Evolutionary conservation across 164 flowering plant species (phyloP).

Genomic region (Malania oleifera): DNA sequence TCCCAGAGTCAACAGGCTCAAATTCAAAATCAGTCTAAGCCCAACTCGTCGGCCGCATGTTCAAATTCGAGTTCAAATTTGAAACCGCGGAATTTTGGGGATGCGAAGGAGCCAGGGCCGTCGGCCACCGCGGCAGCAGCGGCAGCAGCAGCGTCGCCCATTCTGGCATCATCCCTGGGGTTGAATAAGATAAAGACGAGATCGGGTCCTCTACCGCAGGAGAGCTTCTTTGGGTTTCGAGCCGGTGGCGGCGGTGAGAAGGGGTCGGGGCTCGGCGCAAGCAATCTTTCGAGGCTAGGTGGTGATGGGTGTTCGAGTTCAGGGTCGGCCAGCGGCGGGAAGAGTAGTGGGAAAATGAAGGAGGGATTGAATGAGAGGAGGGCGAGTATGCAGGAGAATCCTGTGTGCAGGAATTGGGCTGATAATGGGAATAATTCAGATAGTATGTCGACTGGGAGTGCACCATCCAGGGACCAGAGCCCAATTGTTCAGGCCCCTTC

Average conservation of each 20-base stretch:
- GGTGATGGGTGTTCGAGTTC: constrained; percentile 15
- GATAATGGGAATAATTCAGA: constrained; percentile 45
- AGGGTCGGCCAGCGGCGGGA: constrained; percentile 9
- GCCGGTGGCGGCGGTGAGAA: constrained; percentile 25
- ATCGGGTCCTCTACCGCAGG: constrained; percentile 96
- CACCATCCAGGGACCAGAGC: constrained; percentile 49
- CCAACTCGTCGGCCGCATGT: neutral
- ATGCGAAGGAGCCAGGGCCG: constrained; percentile 5
- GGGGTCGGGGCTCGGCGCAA: constrained; percentile 46
- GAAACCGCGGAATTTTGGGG: neutral
- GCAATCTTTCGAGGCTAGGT: constrained; percentile 58
- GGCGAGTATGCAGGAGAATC: constrained; percentile 25
- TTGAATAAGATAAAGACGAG: constrained; percentile 89
- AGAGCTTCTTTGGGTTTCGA: constrained; percentile 69
- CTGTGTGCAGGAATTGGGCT: constrained; percentile 15
- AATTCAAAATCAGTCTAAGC: constrained; percentile 8
- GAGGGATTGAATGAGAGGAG: constrained; percentile 22
- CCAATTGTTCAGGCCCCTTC: constrained; percentile 40
- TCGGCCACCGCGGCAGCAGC: neutral
- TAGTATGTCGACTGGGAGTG: constrained; percentile 46
- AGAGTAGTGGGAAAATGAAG: constrained; percentile 31
- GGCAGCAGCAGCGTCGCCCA: constrained; percentile 50
- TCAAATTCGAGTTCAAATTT: constrained; percentile 8
- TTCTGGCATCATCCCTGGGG: constrained; percentile 82
- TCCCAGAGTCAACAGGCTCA: neutral